phyloP scores from a whole-genome alignment of 2,329 filamentous ascomycete genomes.

The Westerdykella aurantiaca region DNA sequence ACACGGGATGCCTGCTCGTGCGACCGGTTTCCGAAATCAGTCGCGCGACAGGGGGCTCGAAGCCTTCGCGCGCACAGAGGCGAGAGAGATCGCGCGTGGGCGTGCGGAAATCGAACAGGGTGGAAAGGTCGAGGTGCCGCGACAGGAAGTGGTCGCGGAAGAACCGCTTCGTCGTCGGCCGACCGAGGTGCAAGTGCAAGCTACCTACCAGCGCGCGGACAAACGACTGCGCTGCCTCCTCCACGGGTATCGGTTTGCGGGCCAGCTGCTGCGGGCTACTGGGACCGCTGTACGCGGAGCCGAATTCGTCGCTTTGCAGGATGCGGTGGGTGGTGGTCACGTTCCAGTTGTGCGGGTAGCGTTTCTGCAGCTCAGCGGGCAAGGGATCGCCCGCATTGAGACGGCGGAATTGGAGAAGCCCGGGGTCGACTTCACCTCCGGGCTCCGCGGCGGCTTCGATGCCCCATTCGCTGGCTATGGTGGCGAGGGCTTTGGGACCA shows the following conservation, averaged over 20 bases:
- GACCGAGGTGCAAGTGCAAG: conserved; percentile 78
- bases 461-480: conserved; percentile 81
- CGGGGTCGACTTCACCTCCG: conserved; percentile 86
- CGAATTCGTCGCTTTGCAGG: conserved; percentile 79
- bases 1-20: conserved; percentile 77
- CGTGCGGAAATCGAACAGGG: conserved; percentile 76
- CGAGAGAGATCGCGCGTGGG: conserved; percentile 78
- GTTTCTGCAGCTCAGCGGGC: conserved; percentile 18
- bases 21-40: conserved; percentile 89
- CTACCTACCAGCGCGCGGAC: conserved; percentile 79
- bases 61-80: conserved; percentile 82
- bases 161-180: conserved; percentile 73
- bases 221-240: conserved; percentile 65
- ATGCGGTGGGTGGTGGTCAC: conserved; percentile 59
- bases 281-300: conserved; percentile 49
- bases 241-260: conserved; percentile 35
- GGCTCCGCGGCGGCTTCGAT: conserved; percentile 82
- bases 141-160: conserved; percentile 78
- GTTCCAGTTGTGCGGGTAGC: conserved; percentile 34
- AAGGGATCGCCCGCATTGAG: conserved; percentile 27
- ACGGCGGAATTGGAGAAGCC: conserved; percentile 72
- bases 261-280: conserved; percentile 19
- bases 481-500: conserved; percentile 66
- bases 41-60: conserved; percentile 78
- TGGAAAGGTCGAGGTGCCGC: conserved; percentile 67